These are phyloP conservation scores for Crotalaria pallida DNA, from an alignment of 306 rosid genomes.

Conservation along the genomic window DNA sequence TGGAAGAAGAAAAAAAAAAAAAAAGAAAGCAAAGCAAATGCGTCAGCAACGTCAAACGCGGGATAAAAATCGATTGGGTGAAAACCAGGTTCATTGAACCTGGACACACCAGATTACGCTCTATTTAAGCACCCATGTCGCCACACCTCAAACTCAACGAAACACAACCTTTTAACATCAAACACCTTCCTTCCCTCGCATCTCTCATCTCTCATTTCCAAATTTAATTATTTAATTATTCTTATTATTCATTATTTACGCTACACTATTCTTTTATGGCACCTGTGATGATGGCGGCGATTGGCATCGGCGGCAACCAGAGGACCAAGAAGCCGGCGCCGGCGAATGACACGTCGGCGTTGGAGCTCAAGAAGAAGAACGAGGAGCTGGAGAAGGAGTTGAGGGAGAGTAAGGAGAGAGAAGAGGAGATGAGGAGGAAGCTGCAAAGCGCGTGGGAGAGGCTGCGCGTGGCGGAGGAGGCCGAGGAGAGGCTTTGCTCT, in stretches of 20 bases:
- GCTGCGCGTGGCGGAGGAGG: constrained; percentile 81
- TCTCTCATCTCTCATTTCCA: neutral
- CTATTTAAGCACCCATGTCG: constrained; percentile 25
- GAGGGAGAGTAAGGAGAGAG: constrained; percentile 59
- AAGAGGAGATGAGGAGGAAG: constrained; percentile 55
- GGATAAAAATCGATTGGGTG: neutral
- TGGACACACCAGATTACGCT: constrained; percentile 9
- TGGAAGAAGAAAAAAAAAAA: neutral
- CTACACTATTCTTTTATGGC: neutral
- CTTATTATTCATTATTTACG: neutral
- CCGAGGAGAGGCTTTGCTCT: constrained; percentile 85
- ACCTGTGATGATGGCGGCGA: constrained; percentile 28
- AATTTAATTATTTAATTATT: neutral
- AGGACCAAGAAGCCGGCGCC: neutral
- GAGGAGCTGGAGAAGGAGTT: constrained; percentile 71
- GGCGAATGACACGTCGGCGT: constrained; percentile 6
- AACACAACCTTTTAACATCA: neutral
- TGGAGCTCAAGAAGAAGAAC: constrained; percentile 50
- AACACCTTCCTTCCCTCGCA: neutral
- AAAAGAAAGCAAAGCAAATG: constrained; percentile 23
- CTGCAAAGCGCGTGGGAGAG: constrained; percentile 48
- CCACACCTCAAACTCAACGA: neutral
- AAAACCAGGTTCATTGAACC: constrained; percentile 37
- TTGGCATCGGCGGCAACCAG: constrained; percentile 13
- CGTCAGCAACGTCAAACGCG: constrained; percentile 16